A percentile compares a stretch with the other conserved stretches of the same genome.
Evolutionary conservation across 768 basidiomycete genomes (phyloP).

Genomic region (Lactifluus subvellereus): DNA sequence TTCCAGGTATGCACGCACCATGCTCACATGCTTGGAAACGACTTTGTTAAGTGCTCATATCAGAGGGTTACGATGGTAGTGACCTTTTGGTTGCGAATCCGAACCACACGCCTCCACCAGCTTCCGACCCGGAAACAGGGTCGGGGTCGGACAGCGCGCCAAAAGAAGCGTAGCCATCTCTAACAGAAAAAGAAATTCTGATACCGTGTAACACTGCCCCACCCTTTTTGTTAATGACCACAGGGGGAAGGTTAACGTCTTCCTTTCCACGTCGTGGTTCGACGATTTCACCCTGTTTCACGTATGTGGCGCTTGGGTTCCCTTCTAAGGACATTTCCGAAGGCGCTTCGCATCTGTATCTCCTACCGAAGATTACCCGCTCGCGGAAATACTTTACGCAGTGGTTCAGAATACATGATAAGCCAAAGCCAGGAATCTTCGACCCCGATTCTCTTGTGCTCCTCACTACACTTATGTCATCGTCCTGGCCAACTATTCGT

Average conservation of each 20-base stretch:
- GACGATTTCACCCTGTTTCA: neutral
- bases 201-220: neutral
- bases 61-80: neutral
- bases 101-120: slow-evolving; percentile 9
- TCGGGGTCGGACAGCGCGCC: slow-evolving; percentile 4
- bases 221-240: neutral
- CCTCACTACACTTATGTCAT: too few relatives aligned
- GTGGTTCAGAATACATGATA: neutral
- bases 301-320: neutral
- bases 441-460: too few relatives aligned
- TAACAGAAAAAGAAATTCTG: neutral
- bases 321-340: neutral
- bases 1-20: slow-evolving; percentile 39
- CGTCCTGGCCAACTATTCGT: too few relatives aligned
- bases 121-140: neutral
- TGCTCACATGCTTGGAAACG: neutral
- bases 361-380: too few relatives aligned
- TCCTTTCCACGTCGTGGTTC: slow-evolving; percentile 11
- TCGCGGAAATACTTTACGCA: too few relatives aligned
- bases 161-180: neutral
- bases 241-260: neutral
- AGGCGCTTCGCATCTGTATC: neutral
- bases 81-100: slow-evolving; percentile 22
- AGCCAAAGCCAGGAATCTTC: too few relatives aligned
- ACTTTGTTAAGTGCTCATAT: neutral